Conservation (phyloP, 768 basidiomycete species). For the Termitomyces sp. region DNA sequence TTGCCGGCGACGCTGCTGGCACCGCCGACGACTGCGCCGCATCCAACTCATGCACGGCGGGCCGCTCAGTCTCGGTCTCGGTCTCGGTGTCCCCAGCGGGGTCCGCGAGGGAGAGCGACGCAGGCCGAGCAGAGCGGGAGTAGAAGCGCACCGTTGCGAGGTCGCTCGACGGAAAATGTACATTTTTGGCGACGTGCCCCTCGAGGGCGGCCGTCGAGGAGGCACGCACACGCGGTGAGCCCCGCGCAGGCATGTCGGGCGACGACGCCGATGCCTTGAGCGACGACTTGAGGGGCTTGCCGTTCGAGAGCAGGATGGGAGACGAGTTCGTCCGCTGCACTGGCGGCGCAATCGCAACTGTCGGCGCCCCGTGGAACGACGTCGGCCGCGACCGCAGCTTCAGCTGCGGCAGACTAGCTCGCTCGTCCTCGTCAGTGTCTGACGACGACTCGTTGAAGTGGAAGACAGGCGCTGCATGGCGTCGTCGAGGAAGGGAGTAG, state of each 20-base stretch:
- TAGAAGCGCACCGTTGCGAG: conserved; percentile 61
- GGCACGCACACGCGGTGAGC: conserved; percentile 36
- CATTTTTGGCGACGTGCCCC: conserved; percentile 27
- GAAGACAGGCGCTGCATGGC: conserved; percentile 22
- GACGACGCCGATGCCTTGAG: conserved; percentile 62
- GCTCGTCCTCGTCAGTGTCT: conserved; percentile 15
- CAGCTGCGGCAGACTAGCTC: conserved; percentile 15
- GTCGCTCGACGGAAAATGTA: conserved; percentile 77
- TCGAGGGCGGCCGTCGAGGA: conserved; percentile 39
- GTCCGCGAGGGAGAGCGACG: conserved; percentile 35
- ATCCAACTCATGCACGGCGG: conserved; percentile 17
- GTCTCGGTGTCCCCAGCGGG: conserved; percentile 36
- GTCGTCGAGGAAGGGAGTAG: conserved; percentile 22
- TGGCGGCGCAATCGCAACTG: conserved; percentile 19
- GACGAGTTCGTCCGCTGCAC: conserved; percentile 32
- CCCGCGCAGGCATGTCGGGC: conserved; percentile 32
- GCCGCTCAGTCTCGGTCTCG: conserved; percentile 37
- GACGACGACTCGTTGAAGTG: conserved; percentile 28
- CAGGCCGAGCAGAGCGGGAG: conserved; percentile 66
- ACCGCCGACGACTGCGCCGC: conserved; percentile 17
- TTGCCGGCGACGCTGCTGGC: conserved; percentile 18
- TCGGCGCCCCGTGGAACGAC: conserved; percentile 8
- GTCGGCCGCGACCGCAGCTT: conserved; percentile 18
- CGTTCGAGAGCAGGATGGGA: conserved; percentile 57
- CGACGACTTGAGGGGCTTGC: conserved; percentile 83